Base-by-base conservation (phyloP, 2,329 filamentous ascomycete species). In the Amauroascus niger region DNA sequence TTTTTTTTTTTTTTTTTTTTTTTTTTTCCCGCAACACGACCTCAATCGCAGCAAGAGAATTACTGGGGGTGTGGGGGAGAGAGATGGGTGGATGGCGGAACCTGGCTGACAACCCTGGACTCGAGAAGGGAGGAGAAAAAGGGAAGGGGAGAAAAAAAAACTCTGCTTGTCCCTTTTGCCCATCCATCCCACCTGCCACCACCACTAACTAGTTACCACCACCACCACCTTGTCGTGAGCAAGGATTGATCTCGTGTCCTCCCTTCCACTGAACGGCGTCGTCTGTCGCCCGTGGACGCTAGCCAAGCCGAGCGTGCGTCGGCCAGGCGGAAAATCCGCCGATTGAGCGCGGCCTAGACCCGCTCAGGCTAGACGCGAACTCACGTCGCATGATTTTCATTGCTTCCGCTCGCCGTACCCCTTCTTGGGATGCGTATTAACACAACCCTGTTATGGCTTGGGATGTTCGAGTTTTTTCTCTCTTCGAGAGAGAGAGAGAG, bases 271-370 rank as follows among this genome's bases (percentile, higher is more conserved):
- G 18, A 46, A 45, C 11, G 33, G 13, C 33, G 41, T 39, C 33
- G 40, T 40, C 40, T 37, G 9, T n/a, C 16, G 30, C 41, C 37
- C 51, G 51, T 53, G 51, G 51, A 16, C 47, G 45, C 43, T 56
- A 49, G 28, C 41, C 11, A 32, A 45, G 44, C 35, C 18, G 37
- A 48, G 37, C 32, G 24, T 47, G 51, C 51, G 37, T 45, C 24
- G 41, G 24, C n/a, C 22, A 56, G 43, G 41, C 55, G 52, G 51
- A 56, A 52, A 49, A 54, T 48, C 51, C 51, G 55, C 55, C 52
- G 55, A 54, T 51, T 54, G 32, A 51, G 28, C 37, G 14, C 9
- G 14, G 7, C 20, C 50, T 39, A 52, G 14, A 4, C 50, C n/a
- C 14, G 28, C 18, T 46, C 32, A n/a, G 30, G 43, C 41, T 39